Conservation (phyloP, 257 asterid species). For the Jasminum sambac region DNA sequence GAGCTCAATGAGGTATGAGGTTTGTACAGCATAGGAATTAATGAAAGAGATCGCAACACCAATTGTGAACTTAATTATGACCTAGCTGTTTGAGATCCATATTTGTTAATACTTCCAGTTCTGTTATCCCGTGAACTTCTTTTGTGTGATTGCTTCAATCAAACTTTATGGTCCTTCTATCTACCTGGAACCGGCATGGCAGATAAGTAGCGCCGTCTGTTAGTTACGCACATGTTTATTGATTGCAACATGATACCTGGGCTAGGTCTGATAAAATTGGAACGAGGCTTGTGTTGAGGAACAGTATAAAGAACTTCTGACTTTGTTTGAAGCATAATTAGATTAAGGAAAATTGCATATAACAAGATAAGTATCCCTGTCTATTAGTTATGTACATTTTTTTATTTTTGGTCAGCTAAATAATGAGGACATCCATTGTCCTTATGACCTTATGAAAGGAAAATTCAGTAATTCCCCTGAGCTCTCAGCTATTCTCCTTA, state of each 20-base stretch:
- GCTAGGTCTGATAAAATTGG: not conserved
- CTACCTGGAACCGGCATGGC: not conserved
- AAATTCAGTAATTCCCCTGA: not conserved
- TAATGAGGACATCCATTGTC: not conserved
- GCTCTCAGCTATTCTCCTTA: not conserved
- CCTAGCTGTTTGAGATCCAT: slow-evolving; percentile 13
- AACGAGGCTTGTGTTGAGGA: not conserved
- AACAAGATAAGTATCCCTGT: not conserved
- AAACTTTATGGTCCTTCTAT: slow-evolving; percentile 3
- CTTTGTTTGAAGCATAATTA: not conserved
- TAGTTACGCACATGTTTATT: not conserved
- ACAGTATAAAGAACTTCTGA: too few species aligned
- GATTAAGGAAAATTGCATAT: not conserved
- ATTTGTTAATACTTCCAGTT: not conserved
- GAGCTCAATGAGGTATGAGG: slow-evolving; percentile 83
- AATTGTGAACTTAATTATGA: slow-evolving; percentile 8
- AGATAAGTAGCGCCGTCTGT: slow-evolving; percentile 5
- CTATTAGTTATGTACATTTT: too few species aligned
- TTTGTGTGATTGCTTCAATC: slow-evolving; percentile 11
- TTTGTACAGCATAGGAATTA: slow-evolving; percentile 31
- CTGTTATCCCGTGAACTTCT: slow-evolving; percentile 3
- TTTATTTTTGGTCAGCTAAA: too few species aligned
- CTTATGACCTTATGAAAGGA: not conserved
- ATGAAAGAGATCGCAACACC: not conserved
- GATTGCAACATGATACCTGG: not conserved